phyloP scores from a whole-genome alignment of 1,284 basidiomycete genomes.

The Takashimella tepidaria region DNA sequence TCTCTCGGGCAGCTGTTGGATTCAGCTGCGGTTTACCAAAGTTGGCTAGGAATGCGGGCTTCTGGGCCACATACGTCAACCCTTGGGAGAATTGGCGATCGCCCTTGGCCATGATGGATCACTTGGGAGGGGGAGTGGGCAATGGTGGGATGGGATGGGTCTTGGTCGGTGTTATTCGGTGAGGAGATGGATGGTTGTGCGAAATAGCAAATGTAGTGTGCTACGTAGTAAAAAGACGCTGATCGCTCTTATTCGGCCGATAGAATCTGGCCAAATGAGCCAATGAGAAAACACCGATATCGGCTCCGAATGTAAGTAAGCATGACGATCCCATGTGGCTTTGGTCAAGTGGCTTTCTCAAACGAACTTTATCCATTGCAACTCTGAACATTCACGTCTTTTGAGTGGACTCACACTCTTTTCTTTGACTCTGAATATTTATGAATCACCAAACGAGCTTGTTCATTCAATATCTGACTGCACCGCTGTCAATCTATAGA shows the following conservation, averaged over 20 bases:
- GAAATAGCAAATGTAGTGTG: background rate
- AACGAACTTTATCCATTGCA: no score
- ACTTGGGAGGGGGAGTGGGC: background rate
- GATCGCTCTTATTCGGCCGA: background rate
- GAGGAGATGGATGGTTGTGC: background rate
- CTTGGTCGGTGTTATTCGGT: background rate
- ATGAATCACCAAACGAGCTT: no score
- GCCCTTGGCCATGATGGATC: background rate
- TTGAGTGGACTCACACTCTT: no score
- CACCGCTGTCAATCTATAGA: no score
- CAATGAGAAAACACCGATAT: no score
- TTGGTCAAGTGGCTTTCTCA: no score
- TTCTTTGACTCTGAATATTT: no score
- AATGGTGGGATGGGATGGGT: background rate
- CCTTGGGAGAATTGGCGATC: slow-evolving; percentile 22
- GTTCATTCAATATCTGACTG: no score
- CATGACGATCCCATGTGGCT: no score
- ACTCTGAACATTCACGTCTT: no score
- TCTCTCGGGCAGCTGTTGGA: slow-evolving; percentile 15
- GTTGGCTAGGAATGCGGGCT: slow-evolving; percentile 38
- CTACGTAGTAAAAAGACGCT: background rate
- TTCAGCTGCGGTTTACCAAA: slow-evolving; percentile 30
- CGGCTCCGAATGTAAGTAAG: no score
- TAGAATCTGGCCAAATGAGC: no score
- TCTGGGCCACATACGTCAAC: slow-evolving; percentile 37